A percentile compares a stretch with the other conserved stretches of the same genome.
phyloP scores from a whole-genome alignment of 306 rosid species.

The Carpinus viminea region DNA sequence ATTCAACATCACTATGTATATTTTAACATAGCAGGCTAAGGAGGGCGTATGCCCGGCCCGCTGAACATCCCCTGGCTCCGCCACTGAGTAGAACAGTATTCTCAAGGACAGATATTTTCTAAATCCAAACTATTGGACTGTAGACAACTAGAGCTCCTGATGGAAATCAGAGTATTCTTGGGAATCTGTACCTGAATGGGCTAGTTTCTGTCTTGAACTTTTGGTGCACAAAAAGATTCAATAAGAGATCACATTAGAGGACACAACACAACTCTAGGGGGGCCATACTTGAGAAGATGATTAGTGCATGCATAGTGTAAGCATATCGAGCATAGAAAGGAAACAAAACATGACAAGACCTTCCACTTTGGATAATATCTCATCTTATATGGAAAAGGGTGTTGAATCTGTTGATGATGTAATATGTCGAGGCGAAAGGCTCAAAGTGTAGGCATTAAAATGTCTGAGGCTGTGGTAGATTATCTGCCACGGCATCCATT shows the following conservation, averaged over 20 bases:
- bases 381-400: constrained; percentile 21
- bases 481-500: constrained; percentile 19
- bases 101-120: not conserved
- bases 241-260: not conserved
- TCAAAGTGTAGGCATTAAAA: not conserved
- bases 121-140: not conserved
- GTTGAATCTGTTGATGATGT: not conserved
- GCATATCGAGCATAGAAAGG: constrained; percentile 8
- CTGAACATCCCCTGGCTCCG: too few species aligned
- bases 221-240: not conserved
- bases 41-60: too few species aligned
- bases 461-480: constrained; percentile 20
- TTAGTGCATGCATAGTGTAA: not conserved
- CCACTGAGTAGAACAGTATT: not conserved
- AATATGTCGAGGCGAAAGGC: constrained; percentile 6
- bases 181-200: not conserved
- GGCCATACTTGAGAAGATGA: not conserved
- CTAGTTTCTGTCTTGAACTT: not conserved
- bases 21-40: too few species aligned
- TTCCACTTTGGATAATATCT: constrained; percentile 28
- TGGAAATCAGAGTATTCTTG: not conserved
- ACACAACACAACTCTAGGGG: not conserved
- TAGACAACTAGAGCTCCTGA: not conserved
- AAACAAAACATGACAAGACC: constrained; percentile 31
- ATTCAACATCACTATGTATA: too few species aligned